Evolutionary conservation across 2,329 filamentous ascomycete species (phyloP).

Genomic region (Ophiostoma montium): DNA sequence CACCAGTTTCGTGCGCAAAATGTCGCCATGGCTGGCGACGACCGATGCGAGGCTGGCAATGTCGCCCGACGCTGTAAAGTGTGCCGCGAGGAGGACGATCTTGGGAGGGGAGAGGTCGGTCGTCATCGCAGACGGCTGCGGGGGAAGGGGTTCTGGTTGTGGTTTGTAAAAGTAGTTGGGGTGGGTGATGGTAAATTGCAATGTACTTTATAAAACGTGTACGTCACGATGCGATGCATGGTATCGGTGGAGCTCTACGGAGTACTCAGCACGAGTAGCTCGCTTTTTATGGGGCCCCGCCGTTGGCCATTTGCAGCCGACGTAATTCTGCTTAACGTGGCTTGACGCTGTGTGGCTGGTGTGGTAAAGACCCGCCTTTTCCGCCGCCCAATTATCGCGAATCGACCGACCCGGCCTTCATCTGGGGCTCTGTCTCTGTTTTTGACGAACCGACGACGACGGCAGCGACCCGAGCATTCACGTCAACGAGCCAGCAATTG

Average conservation of each 20-base stretch:
- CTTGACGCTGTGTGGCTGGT: constrained; percentile 9
- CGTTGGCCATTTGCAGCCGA: constrained; percentile 11
- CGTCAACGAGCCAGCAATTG: background rate
- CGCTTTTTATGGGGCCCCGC: background rate
- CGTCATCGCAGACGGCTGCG: constrained; percentile 2
- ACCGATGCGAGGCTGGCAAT: constrained; percentile 48
- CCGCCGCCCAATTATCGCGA: constrained; percentile 3
- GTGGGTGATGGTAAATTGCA: background rate
- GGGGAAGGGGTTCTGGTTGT: background rate
- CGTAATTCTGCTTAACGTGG: constrained; percentile 15
- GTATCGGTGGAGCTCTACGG: constrained; percentile 5
- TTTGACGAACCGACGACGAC: background rate
- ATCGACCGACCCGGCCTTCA: background rate
- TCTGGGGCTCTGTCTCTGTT: too few relatives aligned
- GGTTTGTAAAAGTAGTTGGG: background rate
- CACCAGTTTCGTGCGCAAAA: constrained; percentile 49
- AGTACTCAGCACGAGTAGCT: background rate
- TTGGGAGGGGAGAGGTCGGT: constrained; percentile 48
- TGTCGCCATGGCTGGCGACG: constrained; percentile 37
- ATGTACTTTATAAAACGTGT: background rate
- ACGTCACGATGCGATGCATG: background rate
- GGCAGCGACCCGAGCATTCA: background rate
- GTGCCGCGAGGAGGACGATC: constrained; percentile 57
- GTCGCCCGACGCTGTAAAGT: constrained; percentile 53
- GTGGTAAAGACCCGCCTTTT: background rate